These are phyloP conservation scores for Aspergillus taichungensis DNA, from an alignment of 495 filamentous ascomycete genomes.

Conservation along the genomic window DNA sequence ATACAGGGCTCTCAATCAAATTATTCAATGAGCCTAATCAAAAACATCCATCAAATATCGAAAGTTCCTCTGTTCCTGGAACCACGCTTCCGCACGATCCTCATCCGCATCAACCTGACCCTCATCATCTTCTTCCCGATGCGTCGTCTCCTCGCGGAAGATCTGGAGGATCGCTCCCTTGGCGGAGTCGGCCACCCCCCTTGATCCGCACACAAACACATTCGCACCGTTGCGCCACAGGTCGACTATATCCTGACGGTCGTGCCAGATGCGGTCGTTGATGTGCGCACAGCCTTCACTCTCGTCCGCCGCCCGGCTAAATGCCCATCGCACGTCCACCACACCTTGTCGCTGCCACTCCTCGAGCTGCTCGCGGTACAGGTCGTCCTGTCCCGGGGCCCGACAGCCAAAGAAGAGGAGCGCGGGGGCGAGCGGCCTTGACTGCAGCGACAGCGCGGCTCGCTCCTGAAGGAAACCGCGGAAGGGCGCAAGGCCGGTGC, in stretches of 20 bases:
- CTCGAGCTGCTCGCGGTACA: slow-evolving; percentile 20
- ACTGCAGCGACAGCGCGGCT: neutral
- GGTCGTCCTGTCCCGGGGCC: slow-evolving; percentile 16
- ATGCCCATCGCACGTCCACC: neutral
- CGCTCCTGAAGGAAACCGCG: slow-evolving; percentile 29
- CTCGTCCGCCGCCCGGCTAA: neutral
- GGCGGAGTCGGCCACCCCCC: no score
- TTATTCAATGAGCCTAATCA: no score
- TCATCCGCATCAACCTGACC: no score
- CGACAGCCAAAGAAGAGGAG: slow-evolving; percentile 17
- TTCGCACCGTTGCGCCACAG: slow-evolving; percentile 2
- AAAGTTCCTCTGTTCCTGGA: no score
- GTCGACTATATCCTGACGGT: neutral
- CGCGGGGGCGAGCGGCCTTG: neutral
- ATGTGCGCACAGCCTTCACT: neutral
- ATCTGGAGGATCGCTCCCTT: no score
- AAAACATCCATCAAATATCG: no score
- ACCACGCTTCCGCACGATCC: no score
- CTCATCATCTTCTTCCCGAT: no score
- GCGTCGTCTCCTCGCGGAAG: no score
- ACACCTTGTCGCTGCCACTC: slow-evolving; percentile 1
- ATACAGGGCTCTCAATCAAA: no score
- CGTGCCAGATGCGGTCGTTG: neutral
- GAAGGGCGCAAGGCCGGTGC: slow-evolving; percentile 32
- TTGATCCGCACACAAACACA: slow-evolving; percentile 5